Percentiles rank a stretch among this genome's conserved stretches.
Evolutionary conservation across 2,329 filamentous ascomycete genomes (phyloP).

Genomic region (Aplosporella prunicola): DNA sequence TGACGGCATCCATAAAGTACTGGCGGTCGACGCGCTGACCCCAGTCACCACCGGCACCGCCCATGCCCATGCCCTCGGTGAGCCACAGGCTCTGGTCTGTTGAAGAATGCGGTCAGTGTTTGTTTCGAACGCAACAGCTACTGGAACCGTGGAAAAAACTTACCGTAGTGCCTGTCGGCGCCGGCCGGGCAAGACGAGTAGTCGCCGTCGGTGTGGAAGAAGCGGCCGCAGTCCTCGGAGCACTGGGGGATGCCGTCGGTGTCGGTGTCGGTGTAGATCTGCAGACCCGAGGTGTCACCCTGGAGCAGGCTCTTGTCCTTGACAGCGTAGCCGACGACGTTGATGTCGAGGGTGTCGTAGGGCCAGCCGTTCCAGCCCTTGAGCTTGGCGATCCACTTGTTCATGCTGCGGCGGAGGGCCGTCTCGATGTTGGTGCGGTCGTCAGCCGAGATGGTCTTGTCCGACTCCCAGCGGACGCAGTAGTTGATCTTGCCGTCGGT

Average conservation of each 20-base stretch:
- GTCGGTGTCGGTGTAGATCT: constrained; percentile 36
- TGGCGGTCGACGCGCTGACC: constrained; percentile 37
- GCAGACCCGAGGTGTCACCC: constrained; percentile 25
- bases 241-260: constrained; percentile 35
- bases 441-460: constrained; percentile 26
- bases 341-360: constrained; percentile 30
- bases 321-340: constrained; percentile 38
- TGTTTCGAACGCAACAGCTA: not conserved
- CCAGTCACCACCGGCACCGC: constrained; percentile 41
- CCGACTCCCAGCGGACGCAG: constrained; percentile 40
- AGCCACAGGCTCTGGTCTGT: constrained; percentile 40
- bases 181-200: constrained; percentile 33
- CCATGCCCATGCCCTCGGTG: constrained; percentile 33
- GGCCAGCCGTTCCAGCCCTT: constrained; percentile 39
- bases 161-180: constrained; percentile 31
- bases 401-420: constrained; percentile 28
- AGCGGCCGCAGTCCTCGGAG: constrained; percentile 32
- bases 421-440: constrained; percentile 31
- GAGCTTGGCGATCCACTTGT: constrained; percentile 36
- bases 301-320: constrained; percentile 29
- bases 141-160: not conserved
- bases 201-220: constrained; percentile 37
- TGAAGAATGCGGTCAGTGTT: not conserved
- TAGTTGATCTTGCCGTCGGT: constrained; percentile 29
- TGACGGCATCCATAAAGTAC: constrained; percentile 34